These are phyloP conservation scores for Aspergillaceae sp. DNA, from an alignment of 2,329 filamentous ascomycete genomes.

Conservation along the genomic window DNA sequence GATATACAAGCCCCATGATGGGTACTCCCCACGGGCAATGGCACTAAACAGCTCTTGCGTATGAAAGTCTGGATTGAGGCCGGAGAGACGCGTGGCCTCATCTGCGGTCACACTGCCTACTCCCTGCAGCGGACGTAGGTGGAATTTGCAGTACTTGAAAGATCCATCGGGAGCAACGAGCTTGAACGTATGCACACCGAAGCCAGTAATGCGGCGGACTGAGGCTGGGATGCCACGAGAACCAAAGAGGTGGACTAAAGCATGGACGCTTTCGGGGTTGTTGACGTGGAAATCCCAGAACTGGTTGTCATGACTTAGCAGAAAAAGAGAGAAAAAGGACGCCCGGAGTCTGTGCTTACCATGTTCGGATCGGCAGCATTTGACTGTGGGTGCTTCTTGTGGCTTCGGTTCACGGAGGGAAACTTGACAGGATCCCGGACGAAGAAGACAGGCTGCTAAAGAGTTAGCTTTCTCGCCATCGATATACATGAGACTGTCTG, in stretches of 20 bases:
- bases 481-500: neutral
- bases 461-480: neutral
- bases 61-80: conserved; percentile 45
- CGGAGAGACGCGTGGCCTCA: conserved; percentile 39
- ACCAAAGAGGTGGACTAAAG: conserved; percentile 54
- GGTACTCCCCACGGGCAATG: conserved; percentile 35
- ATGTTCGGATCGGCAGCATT: conserved; percentile 57
- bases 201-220: conserved; percentile 46
- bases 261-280: conserved; percentile 52
- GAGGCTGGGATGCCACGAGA: conserved; percentile 46
- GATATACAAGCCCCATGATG: conserved; percentile 39
- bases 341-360: conserved; percentile 14
- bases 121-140: conserved; percentile 41
- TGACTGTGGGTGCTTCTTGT: conserved; percentile 45
- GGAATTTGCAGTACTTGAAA: conserved; percentile 46
- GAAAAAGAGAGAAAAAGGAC: neutral
- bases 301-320: conserved; percentile 13
- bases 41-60: conserved; percentile 40
- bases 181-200: conserved; percentile 41
- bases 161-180: conserved; percentile 33
- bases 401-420: conserved; percentile 42
- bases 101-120: conserved; percentile 41
- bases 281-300: conserved; percentile 55
- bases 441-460: conserved; percentile 39
- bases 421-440: conserved; percentile 41